Percentiles rank a stretch among this genome's conserved stretches.
These are phyloP conservation scores for Coniochaeta sp. DNA, from an alignment of 2,329 filamentous ascomycete species.

Conservation along the genomic window DNA sequence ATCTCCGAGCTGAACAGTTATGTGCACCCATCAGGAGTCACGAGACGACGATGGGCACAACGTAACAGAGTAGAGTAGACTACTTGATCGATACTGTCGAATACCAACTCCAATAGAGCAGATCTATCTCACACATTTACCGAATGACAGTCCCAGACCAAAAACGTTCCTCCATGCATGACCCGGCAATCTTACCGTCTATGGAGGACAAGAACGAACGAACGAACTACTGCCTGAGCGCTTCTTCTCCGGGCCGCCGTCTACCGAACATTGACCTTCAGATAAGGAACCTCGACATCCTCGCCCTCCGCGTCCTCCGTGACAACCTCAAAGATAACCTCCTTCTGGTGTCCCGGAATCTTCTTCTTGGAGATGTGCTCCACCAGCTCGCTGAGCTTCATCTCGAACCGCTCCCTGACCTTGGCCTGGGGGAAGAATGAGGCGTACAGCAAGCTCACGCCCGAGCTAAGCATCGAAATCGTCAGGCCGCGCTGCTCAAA, in stretches of 20 bases:
- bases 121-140: neutral
- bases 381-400: constrained; percentile 85
- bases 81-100: neutral
- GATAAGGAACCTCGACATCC: constrained; percentile 95
- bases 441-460: constrained; percentile 89
- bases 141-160: neutral
- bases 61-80: neutral
- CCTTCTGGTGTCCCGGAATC: constrained; percentile 85
- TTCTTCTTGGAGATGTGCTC: constrained; percentile 87
- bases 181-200: neutral
- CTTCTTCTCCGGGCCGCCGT: neutral
- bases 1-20: too few species aligned
- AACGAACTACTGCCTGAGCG: neutral
- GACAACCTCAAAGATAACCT: constrained; percentile 94
- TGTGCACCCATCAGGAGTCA: too few species aligned
- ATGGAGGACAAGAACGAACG: neutral
- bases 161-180: neutral
- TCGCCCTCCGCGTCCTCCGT: constrained; percentile 83
- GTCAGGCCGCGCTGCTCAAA: constrained; percentile 76
- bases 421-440: constrained; percentile 77
- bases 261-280: constrained; percentile 70
- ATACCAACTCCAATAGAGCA: neutral
- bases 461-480: constrained; percentile 94
- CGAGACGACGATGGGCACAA: too few species aligned
- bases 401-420: constrained; percentile 70